phyloP scores from a whole-genome alignment of 2,329 filamentous ascomycete genomes.

The Arthrobotrys megalospora region DNA sequence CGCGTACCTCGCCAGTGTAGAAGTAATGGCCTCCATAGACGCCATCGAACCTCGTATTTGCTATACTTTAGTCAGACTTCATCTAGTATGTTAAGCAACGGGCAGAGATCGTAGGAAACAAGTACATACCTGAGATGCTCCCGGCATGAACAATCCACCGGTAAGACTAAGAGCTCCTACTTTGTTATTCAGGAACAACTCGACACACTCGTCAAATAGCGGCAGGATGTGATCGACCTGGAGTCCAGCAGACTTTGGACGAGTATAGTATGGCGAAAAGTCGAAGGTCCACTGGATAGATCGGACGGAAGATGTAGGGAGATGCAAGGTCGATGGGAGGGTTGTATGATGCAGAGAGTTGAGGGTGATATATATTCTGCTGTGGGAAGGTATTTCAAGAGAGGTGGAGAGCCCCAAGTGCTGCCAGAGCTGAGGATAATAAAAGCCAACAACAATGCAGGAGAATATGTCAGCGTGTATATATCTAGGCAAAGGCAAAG shows the following conservation, averaged over 20 bases:
- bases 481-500: constrained; percentile 25
- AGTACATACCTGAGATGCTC: constrained; percentile 31
- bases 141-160: constrained; percentile 40
- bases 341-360: constrained; percentile 32
- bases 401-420: constrained; percentile 35
- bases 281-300: constrained; percentile 37
- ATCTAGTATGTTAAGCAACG: background rate
- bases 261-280: constrained; percentile 32
- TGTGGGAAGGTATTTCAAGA: constrained; percentile 53
- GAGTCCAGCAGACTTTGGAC: constrained; percentile 14
- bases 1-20: constrained; percentile 45
- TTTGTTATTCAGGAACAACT: constrained; percentile 48
- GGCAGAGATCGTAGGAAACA: background rate
- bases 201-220: constrained; percentile 41
- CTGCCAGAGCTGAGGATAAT: constrained; percentile 34
- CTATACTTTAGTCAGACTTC: constrained; percentile 6
- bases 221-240: constrained; percentile 29
- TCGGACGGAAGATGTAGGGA: constrained; percentile 35
- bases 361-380: constrained; percentile 37
- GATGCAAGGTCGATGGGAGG: constrained; percentile 33
- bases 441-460: background rate
- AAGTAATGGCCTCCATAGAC: constrained; percentile 46
- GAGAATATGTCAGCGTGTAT: constrained; percentile 26
- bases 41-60: constrained; percentile 50
- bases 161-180: constrained; percentile 38